Conservation (phyloP, 2,329 filamentous ascomycete genomes). For the Calonectria multiphialidica region DNA sequence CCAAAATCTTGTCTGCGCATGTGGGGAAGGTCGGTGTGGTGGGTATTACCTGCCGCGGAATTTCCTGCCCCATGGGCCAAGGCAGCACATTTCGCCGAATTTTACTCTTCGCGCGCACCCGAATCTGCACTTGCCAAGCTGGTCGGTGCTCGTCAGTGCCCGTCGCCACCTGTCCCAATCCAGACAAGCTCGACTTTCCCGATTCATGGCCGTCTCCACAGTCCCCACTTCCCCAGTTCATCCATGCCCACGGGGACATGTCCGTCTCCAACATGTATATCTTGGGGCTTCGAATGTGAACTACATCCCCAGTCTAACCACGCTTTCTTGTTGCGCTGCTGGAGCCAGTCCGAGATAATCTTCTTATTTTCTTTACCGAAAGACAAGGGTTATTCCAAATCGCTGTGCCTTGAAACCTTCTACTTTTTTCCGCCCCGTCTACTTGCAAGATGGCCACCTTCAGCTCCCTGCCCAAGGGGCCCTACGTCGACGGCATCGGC, state of each 20-base stretch:
- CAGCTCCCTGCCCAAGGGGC: conserved; percentile 2
- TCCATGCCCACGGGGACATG: conserved; percentile 12
- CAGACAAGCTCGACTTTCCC: background rate
- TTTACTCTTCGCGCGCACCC: background rate
- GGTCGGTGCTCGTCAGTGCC: background rate
- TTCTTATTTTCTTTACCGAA: too few relatives aligned
- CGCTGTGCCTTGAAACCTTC: background rate
- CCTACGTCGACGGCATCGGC: conserved; percentile 15
- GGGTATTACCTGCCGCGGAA: background rate
- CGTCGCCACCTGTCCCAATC: background rate
- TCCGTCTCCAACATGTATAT: conserved; percentile 22
- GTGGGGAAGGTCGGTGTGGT: background rate
- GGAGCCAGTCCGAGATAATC: background rate
- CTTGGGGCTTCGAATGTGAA: conserved; percentile 5
- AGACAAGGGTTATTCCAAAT: background rate
- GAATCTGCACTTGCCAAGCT: background rate
- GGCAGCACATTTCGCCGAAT: conserved; percentile 15
- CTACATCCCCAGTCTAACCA: background rate
- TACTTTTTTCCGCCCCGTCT: background rate
- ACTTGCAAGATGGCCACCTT: background rate
- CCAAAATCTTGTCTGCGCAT: background rate
- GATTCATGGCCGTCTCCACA: background rate
- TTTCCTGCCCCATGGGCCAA: conserved; percentile 16
- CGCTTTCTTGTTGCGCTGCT: background rate
- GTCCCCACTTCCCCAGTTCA: conserved; percentile 6